Evolutionary conservation across 2,329 filamentous ascomycete genomes (phyloP).

Genomic region (Xylariaceae sp.): DNA sequence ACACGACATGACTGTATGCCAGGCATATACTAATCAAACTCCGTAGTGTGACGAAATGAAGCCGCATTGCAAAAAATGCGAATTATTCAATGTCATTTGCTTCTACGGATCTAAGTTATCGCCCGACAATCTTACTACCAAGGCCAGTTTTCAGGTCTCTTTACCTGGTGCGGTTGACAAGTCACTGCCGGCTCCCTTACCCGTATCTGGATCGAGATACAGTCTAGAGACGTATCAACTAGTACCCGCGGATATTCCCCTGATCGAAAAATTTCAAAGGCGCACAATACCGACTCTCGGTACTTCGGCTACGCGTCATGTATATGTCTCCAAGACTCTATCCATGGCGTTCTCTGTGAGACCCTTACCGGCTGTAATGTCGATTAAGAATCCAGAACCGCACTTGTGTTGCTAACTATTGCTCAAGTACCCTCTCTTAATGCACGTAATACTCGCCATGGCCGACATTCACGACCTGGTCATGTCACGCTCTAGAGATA

Average conservation of each 20-base stretch:
- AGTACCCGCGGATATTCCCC: conserved; percentile 31
- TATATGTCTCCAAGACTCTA: conserved; percentile 34
- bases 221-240: conserved; percentile 29
- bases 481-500: neutral
- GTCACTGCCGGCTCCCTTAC: conserved; percentile 32
- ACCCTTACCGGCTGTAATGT: no score
- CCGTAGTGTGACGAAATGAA: conserved; percentile 16
- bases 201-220: conserved; percentile 20
- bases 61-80: conserved; percentile 15
- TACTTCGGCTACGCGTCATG: conserved; percentile 25
- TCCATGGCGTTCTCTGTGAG: conserved; percentile 6
- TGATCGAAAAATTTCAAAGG: conserved; percentile 42
- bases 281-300: conserved; percentile 43
- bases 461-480: neutral
- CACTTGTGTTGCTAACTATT: neutral
- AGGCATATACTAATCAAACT: neutral
- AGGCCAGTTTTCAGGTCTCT: conserved; percentile 6
- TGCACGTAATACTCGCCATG: conserved; percentile 5
- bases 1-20: neutral
- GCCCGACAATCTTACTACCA: conserved; percentile 1
- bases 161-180: conserved; percentile 21
- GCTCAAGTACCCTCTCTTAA: conserved; percentile 1
- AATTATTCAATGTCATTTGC: conserved; percentile 14
- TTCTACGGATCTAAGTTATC: conserved; percentile 14
- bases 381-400: neutral